These are phyloP conservation scores for Teunomyces gatunensis DNA, from an alignment of 805 yeast genomes.

Conservation along the genomic window DNA sequence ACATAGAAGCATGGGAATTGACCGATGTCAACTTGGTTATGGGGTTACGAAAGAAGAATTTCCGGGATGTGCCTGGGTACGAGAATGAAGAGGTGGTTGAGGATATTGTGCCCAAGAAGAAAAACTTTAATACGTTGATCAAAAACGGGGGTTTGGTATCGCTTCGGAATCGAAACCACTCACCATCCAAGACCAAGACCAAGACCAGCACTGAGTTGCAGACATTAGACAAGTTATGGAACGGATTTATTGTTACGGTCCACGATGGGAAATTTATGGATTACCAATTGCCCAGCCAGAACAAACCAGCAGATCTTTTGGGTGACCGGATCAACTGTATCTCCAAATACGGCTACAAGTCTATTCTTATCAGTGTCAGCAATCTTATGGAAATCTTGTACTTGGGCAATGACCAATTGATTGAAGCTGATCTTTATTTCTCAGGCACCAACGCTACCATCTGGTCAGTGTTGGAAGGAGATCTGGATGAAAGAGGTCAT, in stretches of 20 bases:
- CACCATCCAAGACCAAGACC: not conserved
- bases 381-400: conserved; percentile 69
- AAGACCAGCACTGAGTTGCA: not conserved
- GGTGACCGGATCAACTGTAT: conserved; percentile 60
- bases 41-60: conserved; percentile 48
- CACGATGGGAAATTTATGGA: conserved; percentile 61
- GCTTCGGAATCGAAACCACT: conserved; percentile 17
- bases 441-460: conserved; percentile 34
- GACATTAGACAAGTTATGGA: conserved; percentile 47
- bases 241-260: conserved; percentile 71
- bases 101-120: not conserved
- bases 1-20: conserved; percentile 75
- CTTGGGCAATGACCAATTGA: conserved; percentile 71
- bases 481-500: not conserved
- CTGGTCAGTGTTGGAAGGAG: conserved; percentile 16
- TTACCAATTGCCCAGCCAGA: conserved; percentile 57
- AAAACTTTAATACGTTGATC: conserved; percentile 4
- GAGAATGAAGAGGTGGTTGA: conserved; percentile 15
- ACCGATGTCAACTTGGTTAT: conserved; percentile 75
- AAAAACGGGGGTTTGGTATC: conserved; percentile 16
- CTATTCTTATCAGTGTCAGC: conserved; percentile 74
- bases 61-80: conserved; percentile 11
- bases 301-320: conserved; percentile 38
- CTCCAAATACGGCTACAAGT: conserved; percentile 70
- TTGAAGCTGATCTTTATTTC: conserved; percentile 55